Base-by-base conservation (phyloP, 2,329 filamentous ascomycete species). In the Trichoderma atroviride region DNA sequence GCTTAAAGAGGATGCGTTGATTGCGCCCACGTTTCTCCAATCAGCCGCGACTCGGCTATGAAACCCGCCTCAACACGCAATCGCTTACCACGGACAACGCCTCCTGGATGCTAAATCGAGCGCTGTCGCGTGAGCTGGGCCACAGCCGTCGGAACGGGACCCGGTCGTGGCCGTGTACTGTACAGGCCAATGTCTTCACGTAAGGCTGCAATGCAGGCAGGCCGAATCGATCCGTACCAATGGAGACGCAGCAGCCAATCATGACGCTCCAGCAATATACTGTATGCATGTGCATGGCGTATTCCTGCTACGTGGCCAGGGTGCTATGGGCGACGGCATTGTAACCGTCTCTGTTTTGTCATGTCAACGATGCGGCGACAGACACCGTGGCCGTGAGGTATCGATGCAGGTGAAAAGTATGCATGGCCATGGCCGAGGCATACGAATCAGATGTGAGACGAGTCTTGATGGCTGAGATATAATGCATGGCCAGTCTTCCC, bases 201-300 rank as follows among this genome's bases (percentile, higher is more conserved):
- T 70, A 70, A 67, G 69, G 69, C 69, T 70, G 69, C 69, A 70
- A 70, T 67, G 57, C 69, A 70, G 59, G 58, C 59, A 58, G 63
- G 52, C 47, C 57, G 63, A 55, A 47, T 24, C 56, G 43, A 43
- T 43, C 19, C 40, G 40, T 43, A 4, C 40, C 40, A 24, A 62
- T 67, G 68, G 50, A 62, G 68, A 62, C 62, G 31, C 31, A 33
- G 50, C 55, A 16, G 37, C 69, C 69, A 70, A 70, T 70, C 16
- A 22, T 27, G n/a, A n/a, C 24, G 27, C 50, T 67, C 69, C 69
- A 67, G 24, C 68, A 70, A 58, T 58, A 58, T 59, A 43, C 69
- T 50, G 62, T 60, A 53, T 70, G 69, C 69, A 70, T 16, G 52
- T 67, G 69, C 69, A 70, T 13, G 52, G 43, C 57, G 59, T 43